Evolutionary conservation across 768 basidiomycete genomes (phyloP).

Genomic region (Dictyophora rubrovolvata): DNA sequence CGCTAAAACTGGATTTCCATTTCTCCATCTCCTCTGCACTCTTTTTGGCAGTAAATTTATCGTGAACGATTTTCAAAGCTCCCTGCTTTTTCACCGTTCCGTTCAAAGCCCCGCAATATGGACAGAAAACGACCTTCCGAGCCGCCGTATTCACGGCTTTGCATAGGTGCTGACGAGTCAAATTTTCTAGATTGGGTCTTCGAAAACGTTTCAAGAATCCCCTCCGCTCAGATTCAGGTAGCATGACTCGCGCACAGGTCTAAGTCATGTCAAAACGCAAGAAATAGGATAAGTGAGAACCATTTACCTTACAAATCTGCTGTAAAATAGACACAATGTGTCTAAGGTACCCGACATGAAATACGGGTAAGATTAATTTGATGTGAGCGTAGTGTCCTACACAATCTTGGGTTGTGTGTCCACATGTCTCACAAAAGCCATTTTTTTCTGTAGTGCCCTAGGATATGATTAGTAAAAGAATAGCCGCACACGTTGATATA

Average conservation of each 20-base stretch:
- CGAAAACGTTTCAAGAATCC: slow-evolving; percentile 84
- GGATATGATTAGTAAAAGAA: not conserved
- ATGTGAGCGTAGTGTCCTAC: slow-evolving; percentile 99
- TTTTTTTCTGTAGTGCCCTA: slow-evolving; percentile 94
- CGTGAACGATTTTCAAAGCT: slow-evolving; percentile 92
- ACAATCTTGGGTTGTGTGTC: slow-evolving; percentile 83
- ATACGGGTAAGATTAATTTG: slow-evolving; percentile 91
- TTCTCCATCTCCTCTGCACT: slow-evolving; percentile 80
- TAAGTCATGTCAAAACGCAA: slow-evolving; percentile 10
- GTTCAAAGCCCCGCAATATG: slow-evolving; percentile 87
- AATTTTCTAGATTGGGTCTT: slow-evolving; percentile 80
- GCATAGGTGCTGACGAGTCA: slow-evolving; percentile 70
- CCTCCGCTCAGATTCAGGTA: slow-evolving; percentile 81
- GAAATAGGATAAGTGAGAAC: not conserved
- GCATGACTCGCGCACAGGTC: slow-evolving; percentile 85
- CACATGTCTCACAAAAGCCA: slow-evolving; percentile 91
- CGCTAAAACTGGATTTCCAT: slow-evolving; percentile 72
- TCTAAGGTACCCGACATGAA: slow-evolving; percentile 98
- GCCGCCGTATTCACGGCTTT: slow-evolving; percentile 82
- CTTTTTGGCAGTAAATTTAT: slow-evolving; percentile 94
- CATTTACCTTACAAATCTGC: slow-evolving; percentile 86
- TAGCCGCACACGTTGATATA: not conserved
- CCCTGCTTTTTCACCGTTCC: slow-evolving; percentile 95
- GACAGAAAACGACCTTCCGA: slow-evolving; percentile 86
- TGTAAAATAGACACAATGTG: slow-evolving; percentile 90